A percentile compares a stretch with the other conserved stretches of the same genome.
Conservation (phyloP, 2,329 filamentous ascomycete genomes). For the Diaporthe citriasiana region DNA sequence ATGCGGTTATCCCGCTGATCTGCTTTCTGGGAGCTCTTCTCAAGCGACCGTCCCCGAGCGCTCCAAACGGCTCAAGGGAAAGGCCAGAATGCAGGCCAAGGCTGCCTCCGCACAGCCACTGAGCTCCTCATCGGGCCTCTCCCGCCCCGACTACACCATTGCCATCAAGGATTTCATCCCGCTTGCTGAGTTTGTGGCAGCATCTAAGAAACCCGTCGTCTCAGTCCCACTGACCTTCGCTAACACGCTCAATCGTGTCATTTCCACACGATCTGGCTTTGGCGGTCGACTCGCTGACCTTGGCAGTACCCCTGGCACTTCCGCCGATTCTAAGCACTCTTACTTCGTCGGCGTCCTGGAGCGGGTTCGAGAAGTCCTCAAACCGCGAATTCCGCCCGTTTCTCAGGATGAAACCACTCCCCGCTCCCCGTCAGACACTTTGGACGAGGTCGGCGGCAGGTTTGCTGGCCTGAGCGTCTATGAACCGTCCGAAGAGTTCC, state of each 20-base stretch:
- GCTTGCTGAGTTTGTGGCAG: conserved; percentile 55
- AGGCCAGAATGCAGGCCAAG: conserved; percentile 48
- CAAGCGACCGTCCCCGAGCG: not conserved
- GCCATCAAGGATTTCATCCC: conserved; percentile 55
- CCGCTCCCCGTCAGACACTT: too few species aligned
- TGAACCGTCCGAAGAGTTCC: conserved; percentile 55
- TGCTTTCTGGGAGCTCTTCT: conserved; percentile 40
- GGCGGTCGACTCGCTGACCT: conserved; percentile 43
- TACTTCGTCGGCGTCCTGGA: conserved; percentile 9
- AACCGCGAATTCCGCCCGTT: not conserved
- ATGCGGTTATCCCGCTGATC: conserved; percentile 50
- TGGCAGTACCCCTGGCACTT: not conserved
- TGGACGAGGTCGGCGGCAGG: conserved; percentile 47
- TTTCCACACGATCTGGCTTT: conserved; percentile 52
- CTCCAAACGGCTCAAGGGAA: conserved; percentile 47
- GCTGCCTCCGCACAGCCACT: not conserved
- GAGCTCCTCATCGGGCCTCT: not conserved
- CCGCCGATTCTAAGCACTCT: not conserved
- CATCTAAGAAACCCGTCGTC: conserved; percentile 45
- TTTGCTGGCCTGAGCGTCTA: conserved; percentile 55
- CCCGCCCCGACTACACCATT: conserved; percentile 51
- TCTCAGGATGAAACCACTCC: not conserved
- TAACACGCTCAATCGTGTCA: conserved; percentile 54
- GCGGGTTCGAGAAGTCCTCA: not conserved
- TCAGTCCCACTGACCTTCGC: conserved; percentile 50